Evolutionary conservation across 805 yeast genomes (phyloP), one percentile per base, ranked within the genome.

Genomic region (Blastobotrys americana): DNA sequence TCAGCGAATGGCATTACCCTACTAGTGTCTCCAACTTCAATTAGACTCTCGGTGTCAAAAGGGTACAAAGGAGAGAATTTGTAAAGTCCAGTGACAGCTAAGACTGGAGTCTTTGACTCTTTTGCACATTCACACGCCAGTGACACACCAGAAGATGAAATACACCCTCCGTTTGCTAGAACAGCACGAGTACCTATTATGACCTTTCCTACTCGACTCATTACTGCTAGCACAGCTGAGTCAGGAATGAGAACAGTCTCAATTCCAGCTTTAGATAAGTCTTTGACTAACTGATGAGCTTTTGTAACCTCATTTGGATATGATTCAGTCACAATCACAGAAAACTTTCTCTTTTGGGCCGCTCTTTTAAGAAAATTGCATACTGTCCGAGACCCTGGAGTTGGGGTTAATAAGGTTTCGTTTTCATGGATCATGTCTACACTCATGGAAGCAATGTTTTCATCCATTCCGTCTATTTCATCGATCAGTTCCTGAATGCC

Each of bases 141-240:
- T 22, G 95, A 84, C 22, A 85, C 95, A 43, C 98, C 99, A 1
- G 95, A 78, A 20, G 83, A 78, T 2, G 95, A 78, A 40, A 87
- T 77, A 53, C 95, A 84, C 8, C 97, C 97, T 48, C 99, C 99
- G 59, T 93, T 93, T 43, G 95, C 95, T 61, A 93, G 84, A 3
- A 93, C 97, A 0, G 96, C 79, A 49, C 84, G 76, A 3, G 97
- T 83, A 33, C 97, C 97, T 43, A 94, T 77, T 47, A 93, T 78
- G 23, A 93, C 98, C 63, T 94, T 94, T 37, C 97, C 96, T 3
- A 93, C 97, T 52, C 96, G 73, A 33, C 96, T 84, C 97, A 93
- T 93, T 39, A 93, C 87, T 0, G 98, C 97, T 64, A 82, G 87
- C 0, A 83, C 88, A 20, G 95, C 83, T 3, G 95, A 76, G 60